These are phyloP conservation scores for Aspergillus persii DNA, from an alignment of 2,329 filamentous ascomycete species.

Conservation along the genomic window DNA sequence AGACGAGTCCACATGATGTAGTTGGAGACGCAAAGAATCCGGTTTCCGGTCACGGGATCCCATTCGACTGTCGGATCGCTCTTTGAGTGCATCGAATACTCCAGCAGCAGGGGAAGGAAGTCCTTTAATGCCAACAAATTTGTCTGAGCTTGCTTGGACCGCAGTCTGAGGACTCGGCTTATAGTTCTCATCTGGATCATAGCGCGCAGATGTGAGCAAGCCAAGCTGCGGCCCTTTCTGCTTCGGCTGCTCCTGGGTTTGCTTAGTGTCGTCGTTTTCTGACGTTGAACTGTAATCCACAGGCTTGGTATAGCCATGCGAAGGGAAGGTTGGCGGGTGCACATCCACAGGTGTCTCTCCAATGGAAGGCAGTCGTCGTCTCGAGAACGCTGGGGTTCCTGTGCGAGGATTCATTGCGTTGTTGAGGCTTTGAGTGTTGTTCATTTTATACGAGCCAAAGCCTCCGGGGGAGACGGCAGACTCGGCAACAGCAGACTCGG, in stretches of 20 bases:
- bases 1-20: slow-evolving; percentile 52
- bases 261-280: slow-evolving; percentile 39
- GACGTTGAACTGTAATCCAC: slow-evolving; percentile 50
- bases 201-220: slow-evolving; percentile 45
- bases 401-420: slow-evolving; percentile 67
- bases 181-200: slow-evolving; percentile 42
- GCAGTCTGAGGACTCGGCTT: slow-evolving; percentile 59
- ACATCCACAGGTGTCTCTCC: slow-evolving; percentile 64
- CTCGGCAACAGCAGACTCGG: slow-evolving; percentile 65
- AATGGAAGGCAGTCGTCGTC: slow-evolving; percentile 72
- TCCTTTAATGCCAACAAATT: slow-evolving; percentile 53
- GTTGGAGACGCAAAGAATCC: slow-evolving; percentile 66
- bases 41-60: slow-evolving; percentile 76
- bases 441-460: slow-evolving; percentile 56
- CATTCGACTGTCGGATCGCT: slow-evolving; percentile 54
- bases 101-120: slow-evolving; percentile 69
- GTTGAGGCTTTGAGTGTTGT: slow-evolving; percentile 65
- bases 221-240: slow-evolving; percentile 16
- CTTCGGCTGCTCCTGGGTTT: slow-evolving; percentile 25
- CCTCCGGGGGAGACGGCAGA: slow-evolving; percentile 66
- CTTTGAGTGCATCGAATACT: slow-evolving; percentile 61
- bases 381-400: slow-evolving; percentile 58
- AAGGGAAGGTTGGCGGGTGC: slow-evolving; percentile 42
- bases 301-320: slow-evolving; percentile 42
- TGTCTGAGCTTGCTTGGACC: slow-evolving; percentile 66